Evolutionary conservation across 176 grass and related monocot genomes (phyloP).

Genomic region (Zea luxurians): DNA sequence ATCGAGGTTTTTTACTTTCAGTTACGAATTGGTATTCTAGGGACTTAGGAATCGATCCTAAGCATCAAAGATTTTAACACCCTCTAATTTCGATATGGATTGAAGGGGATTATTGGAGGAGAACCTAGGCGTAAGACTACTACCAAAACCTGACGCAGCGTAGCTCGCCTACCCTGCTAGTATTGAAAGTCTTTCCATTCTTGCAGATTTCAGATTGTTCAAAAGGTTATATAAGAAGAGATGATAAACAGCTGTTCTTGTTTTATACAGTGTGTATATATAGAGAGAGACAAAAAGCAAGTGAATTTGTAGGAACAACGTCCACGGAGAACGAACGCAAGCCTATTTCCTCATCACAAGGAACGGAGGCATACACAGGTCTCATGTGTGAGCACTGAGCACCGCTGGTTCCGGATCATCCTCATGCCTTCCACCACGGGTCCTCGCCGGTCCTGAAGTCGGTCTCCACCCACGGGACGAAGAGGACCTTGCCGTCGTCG

Average conservation of each 20-base stretch:
- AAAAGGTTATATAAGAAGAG: slow-evolving; percentile 20
- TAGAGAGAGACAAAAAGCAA: slow-evolving; percentile 5
- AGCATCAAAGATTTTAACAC: too few species aligned
- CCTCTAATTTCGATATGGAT: too few species aligned
- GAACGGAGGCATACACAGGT: not conserved
- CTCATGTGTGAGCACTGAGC: not conserved
- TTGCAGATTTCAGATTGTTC: not conserved
- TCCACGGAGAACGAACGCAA: slow-evolving; percentile 5
- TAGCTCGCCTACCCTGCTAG: too few species aligned
- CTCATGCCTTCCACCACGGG: slow-evolving; percentile 79
- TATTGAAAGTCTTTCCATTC: not conserved
- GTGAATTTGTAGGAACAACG: slow-evolving; percentile 2
- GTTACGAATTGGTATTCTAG: too few species aligned
- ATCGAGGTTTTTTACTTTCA: too few species aligned
- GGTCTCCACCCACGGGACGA: slow-evolving; percentile 89
- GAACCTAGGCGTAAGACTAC: too few species aligned
- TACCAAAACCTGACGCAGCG: too few species aligned
- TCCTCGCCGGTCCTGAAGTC: slow-evolving; percentile 89
- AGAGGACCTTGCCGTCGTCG: slow-evolving; percentile 80
- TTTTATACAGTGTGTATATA: slow-evolving; percentile 7
- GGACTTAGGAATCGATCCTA: too few species aligned
- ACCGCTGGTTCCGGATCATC: not conserved
- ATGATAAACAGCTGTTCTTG: not conserved
- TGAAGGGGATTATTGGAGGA: too few species aligned
- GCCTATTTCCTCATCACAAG: slow-evolving; percentile 22